Percentiles rank a stretch among this genome's conserved stretches.
Evolutionary conservation across 805 yeast species (phyloP).

Genomic region (Wickerhamomyces xylosicus): DNA sequence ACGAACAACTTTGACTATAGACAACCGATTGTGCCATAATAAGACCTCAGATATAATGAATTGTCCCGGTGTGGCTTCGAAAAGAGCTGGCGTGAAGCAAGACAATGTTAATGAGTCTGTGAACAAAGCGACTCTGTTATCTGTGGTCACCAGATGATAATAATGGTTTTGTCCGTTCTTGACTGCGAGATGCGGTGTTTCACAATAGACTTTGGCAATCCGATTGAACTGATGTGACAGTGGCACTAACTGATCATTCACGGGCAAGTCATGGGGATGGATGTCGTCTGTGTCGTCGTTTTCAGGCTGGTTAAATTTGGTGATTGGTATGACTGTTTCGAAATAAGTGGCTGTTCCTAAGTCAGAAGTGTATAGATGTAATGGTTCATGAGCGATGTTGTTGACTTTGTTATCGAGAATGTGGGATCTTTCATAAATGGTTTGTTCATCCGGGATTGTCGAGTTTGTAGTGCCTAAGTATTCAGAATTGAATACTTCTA

Average conservation of each 20-base stretch:
- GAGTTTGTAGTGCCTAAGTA: conserved; percentile 29
- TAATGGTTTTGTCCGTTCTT: too few species aligned
- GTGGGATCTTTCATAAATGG: conserved; percentile 30
- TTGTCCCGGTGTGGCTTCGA: too few species aligned
- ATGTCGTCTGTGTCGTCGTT: too few species aligned
- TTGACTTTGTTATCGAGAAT: conserved; percentile 29
- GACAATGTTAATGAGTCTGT: neutral
- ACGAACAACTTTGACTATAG: conserved; percentile 25
- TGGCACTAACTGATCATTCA: too few species aligned
- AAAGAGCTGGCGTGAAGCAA: too few species aligned
- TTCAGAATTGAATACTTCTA: conserved; percentile 35
- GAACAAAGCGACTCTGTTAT: too few species aligned
- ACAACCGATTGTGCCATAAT: conserved; percentile 17
- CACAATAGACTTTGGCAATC: too few species aligned
- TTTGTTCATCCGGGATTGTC: conserved; percentile 20
- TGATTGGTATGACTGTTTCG: conserved; percentile 12
- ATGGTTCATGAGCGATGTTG: neutral
- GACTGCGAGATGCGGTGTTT: too few species aligned
- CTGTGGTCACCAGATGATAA: too few species aligned
- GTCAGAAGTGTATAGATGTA: conserved; percentile 27
- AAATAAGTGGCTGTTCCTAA: conserved; percentile 27
- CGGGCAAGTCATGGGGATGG: too few species aligned
- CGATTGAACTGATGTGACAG: too few species aligned
- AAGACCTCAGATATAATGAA: conserved; percentile 7
- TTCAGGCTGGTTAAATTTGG: too few species aligned